Evolutionary conservation across 2,329 filamentous ascomycete species (phyloP), one percentile per base, ranked within the genome.

Genomic region (Diaporthe vaccinii): DNA sequence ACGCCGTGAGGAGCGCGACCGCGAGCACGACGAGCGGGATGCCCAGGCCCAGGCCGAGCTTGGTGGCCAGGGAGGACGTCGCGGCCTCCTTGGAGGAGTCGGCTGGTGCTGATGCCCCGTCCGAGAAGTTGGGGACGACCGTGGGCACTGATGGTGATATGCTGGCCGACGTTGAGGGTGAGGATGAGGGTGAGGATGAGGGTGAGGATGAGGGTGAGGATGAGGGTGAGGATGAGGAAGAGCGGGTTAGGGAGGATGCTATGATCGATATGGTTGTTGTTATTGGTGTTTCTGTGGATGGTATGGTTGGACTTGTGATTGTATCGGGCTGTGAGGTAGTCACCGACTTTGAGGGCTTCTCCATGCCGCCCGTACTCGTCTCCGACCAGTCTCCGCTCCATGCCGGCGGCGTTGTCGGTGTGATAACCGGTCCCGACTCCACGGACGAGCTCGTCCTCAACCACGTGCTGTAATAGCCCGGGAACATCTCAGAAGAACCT

Each of bases 21-120:
- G 59, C 31, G 46, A 75, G 46, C 2, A 76, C 55, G 69, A 76
- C 65, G 49, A 62, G 22, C 8, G 76, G 74, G 28, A 77, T 72
- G 12, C 65, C 76, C 15, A 77, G 70, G 58, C 76, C 76, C 5
- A 77, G 71, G 25, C 74, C 65, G 49, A 76, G 65, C n/a, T 68
- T 77, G 10, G 46, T 65, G 20, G 57, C 70, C 28, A 77, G 57
- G 41, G 69, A 65, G 44, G 57, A 41, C 17, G 36, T 62, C 15
- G n/a, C 4, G 25, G 46, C 39, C 20, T 39, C 41, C 8, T 41
- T 10, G 15, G 65, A 28, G 65, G 69, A 41, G 31, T 41, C 1
- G 25, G 49, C 36, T 14, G 36, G n/a, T 9, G 51, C 36, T 61
- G 20, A 28, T 14, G 25, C 44, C 7, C 12, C 46, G 46, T 31